Evolutionary conservation across 768 basidiomycete genomes (phyloP), one percentile per base, ranked within the genome.

Genomic region (Lyophyllum shimeji): DNA sequence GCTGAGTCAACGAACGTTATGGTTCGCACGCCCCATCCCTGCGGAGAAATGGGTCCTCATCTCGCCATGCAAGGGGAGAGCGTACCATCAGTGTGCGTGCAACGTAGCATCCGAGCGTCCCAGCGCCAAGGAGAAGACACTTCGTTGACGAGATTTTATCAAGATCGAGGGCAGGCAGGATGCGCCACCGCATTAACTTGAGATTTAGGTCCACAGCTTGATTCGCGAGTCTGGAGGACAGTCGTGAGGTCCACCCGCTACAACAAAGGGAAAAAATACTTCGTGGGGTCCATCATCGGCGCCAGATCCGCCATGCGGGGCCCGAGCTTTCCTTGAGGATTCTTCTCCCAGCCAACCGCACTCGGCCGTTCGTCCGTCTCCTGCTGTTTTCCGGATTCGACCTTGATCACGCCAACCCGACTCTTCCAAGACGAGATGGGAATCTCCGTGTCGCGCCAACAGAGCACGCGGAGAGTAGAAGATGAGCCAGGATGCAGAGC

Each of bases 141-240:
- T 75, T 82, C 2, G 95, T 93, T 0, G 70, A 66, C 1, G 92
- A 85, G 20, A 99, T 82, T 71, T 87, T 92, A 51, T 97, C 95
- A 12, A 98, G 80, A 60, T 98, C 83, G 47, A 99, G 84, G 0
- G 82, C 74, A 13, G 97, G 97, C 18, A 98, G 76, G 60, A 98
- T 94, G 18, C 96, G 83, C 96, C 96, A 98, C 18, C 93, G 83
- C 96, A 99, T 98, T 40, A 99, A 81, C 68, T 98, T 98, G 46
- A 98, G 77, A 67, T 98, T 99, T 39, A 99, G 77, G 71, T 98
- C 95, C n/a, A 98, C 94, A 0, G 97, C 97, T 71, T 99, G 96
- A 60, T 92, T 86, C 0, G 96, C 95, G 4, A 98, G 82, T 62
- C 94, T 94, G 20, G 2, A 18, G 31, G n/a, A 29, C 11, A 45